Base-by-base conservation (phyloP, 2,329 filamentous ascomycete genomes). In the Colletotrichum tabaci region DNA sequence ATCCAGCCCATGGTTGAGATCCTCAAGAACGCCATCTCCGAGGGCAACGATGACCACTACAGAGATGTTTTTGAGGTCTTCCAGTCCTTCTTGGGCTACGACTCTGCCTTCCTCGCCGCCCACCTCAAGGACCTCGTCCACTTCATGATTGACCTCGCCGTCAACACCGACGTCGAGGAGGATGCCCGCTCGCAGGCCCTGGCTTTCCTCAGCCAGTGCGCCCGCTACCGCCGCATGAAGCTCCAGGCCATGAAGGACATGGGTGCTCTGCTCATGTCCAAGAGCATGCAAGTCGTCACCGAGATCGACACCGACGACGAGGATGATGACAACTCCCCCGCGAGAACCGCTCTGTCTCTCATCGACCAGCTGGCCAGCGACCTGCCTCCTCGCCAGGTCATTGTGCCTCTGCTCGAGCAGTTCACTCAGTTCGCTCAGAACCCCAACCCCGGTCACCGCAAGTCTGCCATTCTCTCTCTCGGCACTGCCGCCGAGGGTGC, bases 401-500 rank as follows among this genome's bases (percentile, higher is more conserved):
- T 98, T 68, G 94, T 98, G 26, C 96, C 96, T 57, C 89, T 99
- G 2, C 90, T 99, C 42, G 93, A 97, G 76, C 91, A 94, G 64
- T 92, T 98, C 75, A 92, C 94, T 47, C 89, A 90, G 76, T 98
- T 96, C 79, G 94, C 96, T 76, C 89, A 89, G 76, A 92, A 90
- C 79, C 83, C 88, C 71, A 89, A 97, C 78, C 89, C 95, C 46
- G 91, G 94, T 77, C 93, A 93, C 84, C 92, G 96, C 72, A 93
- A 96, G 83, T 95, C 96, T 66, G 95, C 94, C 83, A 96, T 98
- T 79, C 88, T 98, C 74, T 93, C 96, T 60, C 89, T 99, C 6
- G 96, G 96, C 71, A 97, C 96, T 86, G 96, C 94, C 77, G 96
- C 98, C 64, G 96, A 98, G 86, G 96, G 96, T 77, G 96, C 96